Evolutionary conservation across 345 rosid genomes (phyloP), one percentile per base, ranked within the genome.

Genomic region (Syzygium aqueum): DNA sequence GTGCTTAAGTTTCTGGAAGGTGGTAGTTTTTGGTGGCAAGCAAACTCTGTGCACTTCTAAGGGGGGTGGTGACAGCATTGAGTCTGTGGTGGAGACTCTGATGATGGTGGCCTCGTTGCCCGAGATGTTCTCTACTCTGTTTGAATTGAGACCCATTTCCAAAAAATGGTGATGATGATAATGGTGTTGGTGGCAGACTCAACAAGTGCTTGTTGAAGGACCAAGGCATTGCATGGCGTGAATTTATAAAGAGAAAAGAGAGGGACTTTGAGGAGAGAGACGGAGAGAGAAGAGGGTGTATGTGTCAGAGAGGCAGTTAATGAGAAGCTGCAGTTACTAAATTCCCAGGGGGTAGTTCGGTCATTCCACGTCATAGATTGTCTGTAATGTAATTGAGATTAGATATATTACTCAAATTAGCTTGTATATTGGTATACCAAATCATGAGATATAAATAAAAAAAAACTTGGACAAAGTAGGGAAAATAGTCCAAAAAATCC

Each of bases 11-110:
- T 96, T 96, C 85, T 94, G 93, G 87, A 92, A 86, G 84, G 96
- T 91, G 90, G 95, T 91, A 82, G 88, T 89, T 84, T 93, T 86
- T 7, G 98, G 98, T 17, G 99, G 97, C 88, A 94, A 77, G 89
- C 94, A 94, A 87, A 98, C 99, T 56, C 84, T 88, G 91, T 96
- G 99, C 86, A 94, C 90, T 88, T 91, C 94, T 90, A 92, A 59
- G 91, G 85, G n/a, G 85, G 88, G 46, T 0, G 23, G 43, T n/a
- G 88, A 9, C 57, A 88, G 88, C 57, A 88, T 43, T 3, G 91
- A 12, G n/a, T 59, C 86, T 14, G 85, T 15, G 13, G 49, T 53
- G 43, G 87, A 49, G 85, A 84, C 85, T 85, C 86, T 40, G 88
- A 54, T 90, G n/a, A 90, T 33, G 54, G 67, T 59, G 40, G 89